Evolutionary conservation across 129 eudicot genomes (phyloP).

Genomic region (Smallanthus sonchifolius): DNA sequence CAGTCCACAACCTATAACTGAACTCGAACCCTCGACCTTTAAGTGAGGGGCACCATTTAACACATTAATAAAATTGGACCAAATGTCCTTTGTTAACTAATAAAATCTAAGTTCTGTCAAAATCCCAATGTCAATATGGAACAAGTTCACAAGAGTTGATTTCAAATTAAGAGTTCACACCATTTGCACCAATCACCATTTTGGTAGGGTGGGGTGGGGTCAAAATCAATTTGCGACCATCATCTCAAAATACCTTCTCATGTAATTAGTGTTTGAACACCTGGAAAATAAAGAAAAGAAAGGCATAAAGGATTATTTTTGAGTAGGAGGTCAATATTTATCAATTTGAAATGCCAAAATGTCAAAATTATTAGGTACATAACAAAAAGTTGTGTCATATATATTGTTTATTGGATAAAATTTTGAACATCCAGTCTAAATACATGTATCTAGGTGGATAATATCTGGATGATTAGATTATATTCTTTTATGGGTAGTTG

Average conservation of each 20-base stretch:
- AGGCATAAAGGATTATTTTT: slow-evolving; percentile 1
- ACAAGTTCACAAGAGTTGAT: slow-evolving; percentile 25
- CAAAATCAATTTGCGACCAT: slow-evolving; percentile 12
- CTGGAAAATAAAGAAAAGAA: background rate
- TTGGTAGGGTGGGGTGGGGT: too few relatives aligned
- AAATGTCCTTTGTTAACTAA: too few relatives aligned
- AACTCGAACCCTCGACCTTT: too few relatives aligned
- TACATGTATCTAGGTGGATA: slow-evolving; percentile 15
- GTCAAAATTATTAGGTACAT: slow-evolving; percentile 30
- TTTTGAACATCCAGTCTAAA: slow-evolving; percentile 8
- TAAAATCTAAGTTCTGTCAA: background rate
- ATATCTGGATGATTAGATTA: slow-evolving; percentile 15
- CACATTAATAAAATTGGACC: too few relatives aligned
- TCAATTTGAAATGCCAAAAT: slow-evolving; percentile 11
- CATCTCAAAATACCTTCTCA: slow-evolving; percentile 6
- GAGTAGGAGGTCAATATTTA: slow-evolving; percentile 27
- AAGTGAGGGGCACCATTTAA: too few relatives aligned
- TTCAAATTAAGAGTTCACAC: slow-evolving; percentile 13
- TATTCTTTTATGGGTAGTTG: slow-evolving; percentile 26
- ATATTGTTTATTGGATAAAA: background rate
- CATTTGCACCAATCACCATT: background rate
- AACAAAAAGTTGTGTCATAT: background rate
- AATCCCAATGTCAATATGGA: slow-evolving; percentile 23
- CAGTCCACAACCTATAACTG: too few relatives aligned
- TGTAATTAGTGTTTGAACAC: slow-evolving; percentile 25